phyloP scores from a whole-genome alignment of 2,329 filamentous ascomycete genomes.

The Fusarium haematococcum region DNA sequence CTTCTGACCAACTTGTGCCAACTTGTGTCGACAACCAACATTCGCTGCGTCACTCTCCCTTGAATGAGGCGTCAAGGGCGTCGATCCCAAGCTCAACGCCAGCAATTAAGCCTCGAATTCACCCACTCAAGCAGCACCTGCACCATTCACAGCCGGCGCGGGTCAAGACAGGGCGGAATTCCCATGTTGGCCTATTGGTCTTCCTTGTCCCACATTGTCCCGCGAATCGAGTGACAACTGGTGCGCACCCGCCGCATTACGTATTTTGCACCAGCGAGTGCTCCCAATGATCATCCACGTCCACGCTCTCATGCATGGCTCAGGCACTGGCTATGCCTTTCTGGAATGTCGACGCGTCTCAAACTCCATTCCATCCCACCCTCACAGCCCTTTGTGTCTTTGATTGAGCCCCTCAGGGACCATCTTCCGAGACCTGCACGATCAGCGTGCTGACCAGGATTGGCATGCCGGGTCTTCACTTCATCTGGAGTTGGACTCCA shows the following conservation, averaged over 20 bases:
- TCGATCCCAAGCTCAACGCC: conserved; percentile 13
- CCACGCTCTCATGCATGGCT: conserved; percentile 38
- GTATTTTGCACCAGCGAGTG: conserved; percentile 35
- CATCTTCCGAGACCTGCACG: conserved; percentile 28
- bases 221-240: conserved; percentile 32
- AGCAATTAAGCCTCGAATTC: conserved; percentile 36
- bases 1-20: conserved; percentile 32
- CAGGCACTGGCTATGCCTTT: conserved; percentile 40
- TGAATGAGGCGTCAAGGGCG: conserved; percentile 24
- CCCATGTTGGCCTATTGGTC: conserved; percentile 28
- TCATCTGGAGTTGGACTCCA: conserved; percentile 18
- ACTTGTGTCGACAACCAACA: conserved; percentile 15
- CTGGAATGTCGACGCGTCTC: conserved; percentile 43
- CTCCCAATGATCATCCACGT: conserved; percentile 37
- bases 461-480: conserved; percentile 28
- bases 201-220: conserved; percentile 29
- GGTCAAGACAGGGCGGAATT: conserved; percentile 23
- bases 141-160: conserved; percentile 23
- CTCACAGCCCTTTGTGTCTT: conserved; percentile 25
- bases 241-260: conserved; percentile 41
- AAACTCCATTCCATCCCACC: conserved; percentile 45
- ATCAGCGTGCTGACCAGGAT: conserved; percentile 29
- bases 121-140: conserved; percentile 14
- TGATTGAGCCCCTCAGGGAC: conserved; percentile 29
- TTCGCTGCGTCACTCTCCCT: conserved; percentile 35